Evolutionary conservation across 345 rosid species (phyloP).

Genomic region (Melaleuca alternifolia): DNA sequence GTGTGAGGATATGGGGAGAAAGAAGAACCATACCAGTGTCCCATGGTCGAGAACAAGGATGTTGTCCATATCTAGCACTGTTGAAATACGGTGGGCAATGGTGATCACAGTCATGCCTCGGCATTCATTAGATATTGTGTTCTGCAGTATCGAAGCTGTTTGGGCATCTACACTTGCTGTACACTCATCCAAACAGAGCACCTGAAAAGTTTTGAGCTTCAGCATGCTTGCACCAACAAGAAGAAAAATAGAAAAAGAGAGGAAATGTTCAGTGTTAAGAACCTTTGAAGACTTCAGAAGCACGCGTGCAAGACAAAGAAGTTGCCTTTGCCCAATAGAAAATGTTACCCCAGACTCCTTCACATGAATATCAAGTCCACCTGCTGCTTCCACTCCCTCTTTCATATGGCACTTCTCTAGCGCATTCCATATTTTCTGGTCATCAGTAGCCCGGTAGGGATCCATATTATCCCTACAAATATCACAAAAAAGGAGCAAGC

Average conservation of each 20-base stretch:
- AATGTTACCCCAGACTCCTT: slow-evolving; percentile 63
- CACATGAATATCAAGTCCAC: slow-evolving; percentile 56
- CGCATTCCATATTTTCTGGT: slow-evolving; percentile 53
- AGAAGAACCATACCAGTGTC: slow-evolving; percentile 27
- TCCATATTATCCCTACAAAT: slow-evolving; percentile 68
- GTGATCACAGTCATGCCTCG: slow-evolving; percentile 71
- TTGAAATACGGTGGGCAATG: slow-evolving; percentile 91
- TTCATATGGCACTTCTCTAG: slow-evolving; percentile 75
- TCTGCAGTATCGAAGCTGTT: slow-evolving; percentile 66
- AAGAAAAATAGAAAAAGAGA: neutral
- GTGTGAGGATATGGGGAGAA: neutral
- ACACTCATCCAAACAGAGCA: slow-evolving; percentile 94
- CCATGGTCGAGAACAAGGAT: slow-evolving; percentile 68
- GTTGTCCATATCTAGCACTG: slow-evolving; percentile 60
- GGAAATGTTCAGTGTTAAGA: neutral
- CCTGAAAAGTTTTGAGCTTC: slow-evolving; percentile 14
- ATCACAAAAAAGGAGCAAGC: neutral
- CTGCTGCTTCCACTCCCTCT: slow-evolving; percentile 65
- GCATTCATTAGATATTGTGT: slow-evolving; percentile 59
- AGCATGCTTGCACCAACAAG: neutral
- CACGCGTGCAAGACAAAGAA: slow-evolving; percentile 84
- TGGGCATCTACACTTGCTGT: slow-evolving; percentile 67
- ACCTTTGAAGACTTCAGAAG: slow-evolving; percentile 81
- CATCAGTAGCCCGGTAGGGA: slow-evolving; percentile 45
- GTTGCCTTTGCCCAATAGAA: slow-evolving; percentile 93